Conservation (phyloP, 2,329 filamentous ascomycete species). For the Cladosporium sphaerospermum region DNA sequence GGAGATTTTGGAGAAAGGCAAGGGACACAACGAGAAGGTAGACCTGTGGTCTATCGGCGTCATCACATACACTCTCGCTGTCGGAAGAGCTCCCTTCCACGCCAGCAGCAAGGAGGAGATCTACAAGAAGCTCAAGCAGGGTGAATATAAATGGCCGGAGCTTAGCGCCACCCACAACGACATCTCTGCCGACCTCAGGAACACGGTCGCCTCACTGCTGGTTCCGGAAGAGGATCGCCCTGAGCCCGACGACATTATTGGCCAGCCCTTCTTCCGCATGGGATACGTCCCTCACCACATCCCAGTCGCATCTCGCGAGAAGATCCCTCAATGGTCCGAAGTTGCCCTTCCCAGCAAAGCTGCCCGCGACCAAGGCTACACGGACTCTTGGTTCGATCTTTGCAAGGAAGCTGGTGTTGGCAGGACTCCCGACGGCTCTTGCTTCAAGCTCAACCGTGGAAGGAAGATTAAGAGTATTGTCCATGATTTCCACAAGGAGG, state of each 20-base stretch:
- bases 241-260: constrained; percentile 69
- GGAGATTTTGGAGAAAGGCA: constrained; percentile 90
- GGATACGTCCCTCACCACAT: constrained; percentile 62
- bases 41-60: constrained; percentile 98
- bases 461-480: constrained; percentile 45
- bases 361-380: constrained; percentile 41
- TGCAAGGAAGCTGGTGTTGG: constrained; percentile 47
- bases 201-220: constrained; percentile 69
- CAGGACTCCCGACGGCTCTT: constrained; percentile 40
- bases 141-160: constrained; percentile 75
- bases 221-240: constrained; percentile 69
- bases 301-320: constrained; percentile 39
- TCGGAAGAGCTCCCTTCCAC: constrained; percentile 93
- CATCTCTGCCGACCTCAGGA: constrained; percentile 69
- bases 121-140: constrained; percentile 60
- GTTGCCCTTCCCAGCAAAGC: constrained; percentile 38
- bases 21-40: constrained; percentile 94
- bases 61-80: constrained; percentile 97
- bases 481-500: constrained; percentile 44
- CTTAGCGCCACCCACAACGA: constrained; percentile 59
- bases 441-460: constrained; percentile 42
- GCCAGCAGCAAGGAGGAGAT: constrained; percentile 83
- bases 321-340: constrained; percentile 43
- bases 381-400: constrained; percentile 45
- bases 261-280: constrained; percentile 71